Evolutionary conservation across 306 rosid genomes (phyloP).

Genomic region (Rubus idaeus): DNA sequence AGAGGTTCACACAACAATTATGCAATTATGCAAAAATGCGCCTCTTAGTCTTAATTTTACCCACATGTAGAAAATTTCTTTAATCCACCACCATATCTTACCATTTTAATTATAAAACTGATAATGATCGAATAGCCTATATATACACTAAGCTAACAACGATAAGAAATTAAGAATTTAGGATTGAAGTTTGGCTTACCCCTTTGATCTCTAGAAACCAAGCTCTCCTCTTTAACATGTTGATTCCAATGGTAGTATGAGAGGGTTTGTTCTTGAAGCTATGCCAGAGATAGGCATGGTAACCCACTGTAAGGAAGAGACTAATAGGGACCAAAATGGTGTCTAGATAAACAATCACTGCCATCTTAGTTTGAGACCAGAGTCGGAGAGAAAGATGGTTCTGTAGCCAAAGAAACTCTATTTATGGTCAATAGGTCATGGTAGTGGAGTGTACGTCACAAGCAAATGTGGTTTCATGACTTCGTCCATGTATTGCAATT

Average conservation of each 20-base stretch:
- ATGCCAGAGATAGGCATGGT: conserved; percentile 71
- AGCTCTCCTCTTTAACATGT: conserved; percentile 43
- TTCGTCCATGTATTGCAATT: conserved; percentile 2
- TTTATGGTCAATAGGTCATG: background rate
- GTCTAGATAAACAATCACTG: conserved; percentile 46
- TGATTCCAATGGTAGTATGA: conserved; percentile 53
- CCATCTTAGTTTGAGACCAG: conserved; percentile 33
- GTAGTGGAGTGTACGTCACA: conserved; percentile 24
- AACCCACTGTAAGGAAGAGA: conserved; percentile 50
- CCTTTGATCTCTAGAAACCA: conserved; percentile 53
- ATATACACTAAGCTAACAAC: background rate
- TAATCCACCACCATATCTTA: too few relatives aligned
- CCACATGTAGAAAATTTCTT: too few relatives aligned
- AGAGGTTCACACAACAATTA: too few relatives aligned
- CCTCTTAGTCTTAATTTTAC: too few relatives aligned
- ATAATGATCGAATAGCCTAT: too few relatives aligned
- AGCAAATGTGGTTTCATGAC: conserved; percentile 21
- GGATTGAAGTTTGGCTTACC: conserved; percentile 32
- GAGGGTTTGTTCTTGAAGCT: conserved; percentile 62
- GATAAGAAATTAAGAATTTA: background rate
- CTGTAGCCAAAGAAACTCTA: background rate
- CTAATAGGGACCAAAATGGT: conserved; percentile 62
- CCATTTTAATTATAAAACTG: too few relatives aligned
- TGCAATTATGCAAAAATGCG: too few relatives aligned
- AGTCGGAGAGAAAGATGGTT: background rate